Percentiles rank a stretch among this genome's conserved stretches.
Evolutionary conservation across 1,139 yeast species (phyloP).

Genomic region (Candida neerlandica): DNA sequence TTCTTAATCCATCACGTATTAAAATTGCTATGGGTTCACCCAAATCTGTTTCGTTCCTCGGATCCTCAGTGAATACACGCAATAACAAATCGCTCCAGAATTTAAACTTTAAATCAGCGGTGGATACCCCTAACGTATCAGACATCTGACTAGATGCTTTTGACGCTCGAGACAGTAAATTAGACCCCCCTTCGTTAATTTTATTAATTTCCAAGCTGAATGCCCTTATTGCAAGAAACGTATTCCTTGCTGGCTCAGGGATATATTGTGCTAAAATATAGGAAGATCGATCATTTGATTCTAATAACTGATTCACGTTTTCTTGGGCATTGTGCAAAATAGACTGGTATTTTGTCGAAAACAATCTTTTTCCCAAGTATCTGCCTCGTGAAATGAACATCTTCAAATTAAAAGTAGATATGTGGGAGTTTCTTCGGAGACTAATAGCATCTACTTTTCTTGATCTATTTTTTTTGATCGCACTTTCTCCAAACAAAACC

Average conservation of each 20-base stretch:
- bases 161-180: slow-evolving; percentile 33
- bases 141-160: slow-evolving; percentile 35
- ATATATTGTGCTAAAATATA: slow-evolving; percentile 67
- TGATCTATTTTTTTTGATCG: slow-evolving; percentile 5
- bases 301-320: slow-evolving; percentile 44
- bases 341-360: slow-evolving; percentile 9
- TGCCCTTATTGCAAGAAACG: slow-evolving; percentile 68
- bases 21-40: slow-evolving; percentile 72
- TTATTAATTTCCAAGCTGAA: slow-evolving; percentile 70
- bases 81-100: slow-evolving; percentile 62
- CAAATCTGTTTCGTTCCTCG: slow-evolving; percentile 38
- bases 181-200: slow-evolving; percentile 51
- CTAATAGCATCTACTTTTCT: not conserved
- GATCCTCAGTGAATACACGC: slow-evolving; percentile 40
- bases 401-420: not conserved
- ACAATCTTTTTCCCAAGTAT: slow-evolving; percentile 1
- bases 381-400: slow-evolving; percentile 2
- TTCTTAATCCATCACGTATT: slow-evolving; percentile 49
- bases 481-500: too few species aligned
- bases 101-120: slow-evolving; percentile 57
- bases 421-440: not conserved
- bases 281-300: slow-evolving; percentile 63
- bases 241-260: slow-evolving; percentile 66
- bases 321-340: slow-evolving; percentile 41
- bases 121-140: slow-evolving; percentile 42